phyloP scores from a whole-genome alignment of 306 rosid species.

The Castanospermum australe region DNA sequence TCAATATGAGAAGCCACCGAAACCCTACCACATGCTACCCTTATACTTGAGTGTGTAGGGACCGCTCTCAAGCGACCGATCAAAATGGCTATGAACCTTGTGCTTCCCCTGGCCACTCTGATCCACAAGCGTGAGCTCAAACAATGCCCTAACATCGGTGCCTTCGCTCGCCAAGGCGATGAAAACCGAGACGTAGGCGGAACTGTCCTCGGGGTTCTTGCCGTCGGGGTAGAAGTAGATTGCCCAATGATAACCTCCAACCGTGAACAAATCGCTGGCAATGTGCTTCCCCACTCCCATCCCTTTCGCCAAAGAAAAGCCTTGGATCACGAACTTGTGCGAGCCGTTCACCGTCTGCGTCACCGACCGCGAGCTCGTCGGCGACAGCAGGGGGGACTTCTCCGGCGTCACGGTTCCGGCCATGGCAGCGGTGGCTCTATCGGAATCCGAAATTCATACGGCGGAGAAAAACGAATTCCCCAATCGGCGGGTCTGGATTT shows the following conservation, averaged over 20 bases:
- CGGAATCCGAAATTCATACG: constrained; percentile 3
- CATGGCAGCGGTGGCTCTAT: constrained; percentile 19
- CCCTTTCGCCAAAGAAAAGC: constrained; percentile 78
- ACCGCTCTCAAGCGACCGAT: constrained; percentile 82
- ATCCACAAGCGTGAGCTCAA: constrained; percentile 82
- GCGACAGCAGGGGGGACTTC: constrained; percentile 27
- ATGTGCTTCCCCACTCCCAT: constrained; percentile 89
- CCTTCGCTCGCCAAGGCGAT: constrained; percentile 86
- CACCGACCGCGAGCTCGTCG: constrained; percentile 71
- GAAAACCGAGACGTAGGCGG: constrained; percentile 79
- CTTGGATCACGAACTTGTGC: constrained; percentile 80
- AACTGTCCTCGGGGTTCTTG: constrained; percentile 78
- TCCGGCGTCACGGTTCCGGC: constrained; percentile 5
- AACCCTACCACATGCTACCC: constrained; percentile 89
- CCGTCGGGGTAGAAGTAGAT: constrained; percentile 91
- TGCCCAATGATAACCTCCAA: constrained; percentile 87
- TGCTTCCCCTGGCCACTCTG: constrained; percentile 77
- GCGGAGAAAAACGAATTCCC: background rate
- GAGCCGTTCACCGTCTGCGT: constrained; percentile 83
- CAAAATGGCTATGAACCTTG: constrained; percentile 83
- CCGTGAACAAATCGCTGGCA: constrained; percentile 71
- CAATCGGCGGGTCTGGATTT: background rate
- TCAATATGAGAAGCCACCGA: too few species aligned
- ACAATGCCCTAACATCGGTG: constrained; percentile 77
- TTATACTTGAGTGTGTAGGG: constrained; percentile 81